Percentiles rank a stretch among this genome's conserved stretches.
Evolutionary conservation across 208 protist genomes (phyloP).

Genomic region (Phytomonas francai): DNA sequence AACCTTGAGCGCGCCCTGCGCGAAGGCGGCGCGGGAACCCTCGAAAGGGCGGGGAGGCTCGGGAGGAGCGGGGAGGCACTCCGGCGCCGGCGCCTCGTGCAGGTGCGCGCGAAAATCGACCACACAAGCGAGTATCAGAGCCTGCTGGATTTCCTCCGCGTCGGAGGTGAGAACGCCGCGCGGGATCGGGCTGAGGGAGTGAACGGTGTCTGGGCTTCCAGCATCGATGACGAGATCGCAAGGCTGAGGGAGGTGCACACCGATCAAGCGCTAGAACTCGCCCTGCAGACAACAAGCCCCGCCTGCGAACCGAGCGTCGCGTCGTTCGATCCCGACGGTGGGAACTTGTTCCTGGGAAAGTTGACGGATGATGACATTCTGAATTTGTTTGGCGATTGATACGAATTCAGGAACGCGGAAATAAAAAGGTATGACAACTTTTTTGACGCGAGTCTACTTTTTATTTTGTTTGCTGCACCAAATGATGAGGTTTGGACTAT

Average conservation of each 20-base stretch:
- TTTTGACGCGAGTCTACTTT: neutral
- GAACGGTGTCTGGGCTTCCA: too few species aligned
- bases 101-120: constrained; percentile 20
- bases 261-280: neutral
- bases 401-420: neutral
- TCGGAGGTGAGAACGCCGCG: neutral
- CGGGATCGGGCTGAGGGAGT: neutral
- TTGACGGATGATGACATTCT: constrained; percentile 70
- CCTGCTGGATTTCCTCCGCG: constrained; percentile 16
- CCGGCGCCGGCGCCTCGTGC: constrained; percentile 23
- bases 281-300: neutral
- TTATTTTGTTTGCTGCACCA: constrained; percentile 5
- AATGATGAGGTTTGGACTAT: too few species aligned
- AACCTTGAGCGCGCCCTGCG: neutral
- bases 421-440: neutral
- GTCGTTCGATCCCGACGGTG: constrained; percentile 2
- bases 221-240: neutral
- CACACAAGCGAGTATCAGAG: constrained; percentile 20
- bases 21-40: neutral
- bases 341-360: constrained; percentile 11
- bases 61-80: constrained; percentile 1
- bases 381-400: constrained; percentile 50
- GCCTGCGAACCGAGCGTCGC: too few species aligned
- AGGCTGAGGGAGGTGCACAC: too few species aligned
- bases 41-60: neutral